These are phyloP conservation scores for Nemania bipapillata DNA, from an alignment of 2,329 filamentous ascomycete genomes.

Conservation along the genomic window DNA sequence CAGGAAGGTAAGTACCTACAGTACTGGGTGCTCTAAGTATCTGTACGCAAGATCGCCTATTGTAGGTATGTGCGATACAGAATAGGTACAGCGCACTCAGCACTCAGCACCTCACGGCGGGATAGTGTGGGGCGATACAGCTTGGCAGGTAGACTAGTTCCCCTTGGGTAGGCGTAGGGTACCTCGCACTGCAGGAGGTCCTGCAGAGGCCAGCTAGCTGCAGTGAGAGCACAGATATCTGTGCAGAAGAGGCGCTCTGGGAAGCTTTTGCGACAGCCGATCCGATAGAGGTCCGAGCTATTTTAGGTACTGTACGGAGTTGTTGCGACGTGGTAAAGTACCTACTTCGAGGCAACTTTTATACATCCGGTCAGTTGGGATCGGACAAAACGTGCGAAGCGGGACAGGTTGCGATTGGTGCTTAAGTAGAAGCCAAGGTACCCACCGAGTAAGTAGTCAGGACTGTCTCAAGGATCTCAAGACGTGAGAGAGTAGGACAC, in stretches of 20 bases:
- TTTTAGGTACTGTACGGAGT: constrained; percentile 16
- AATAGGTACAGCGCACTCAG: not conserved
- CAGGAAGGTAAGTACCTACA: constrained; percentile 3
- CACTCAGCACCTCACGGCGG: not conserved
- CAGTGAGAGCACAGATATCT: constrained; percentile 16
- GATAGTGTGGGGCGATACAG: constrained; percentile 4
- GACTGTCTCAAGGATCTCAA: constrained; percentile 16
- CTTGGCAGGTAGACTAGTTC: constrained; percentile 13
- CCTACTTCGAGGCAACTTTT: not conserved
- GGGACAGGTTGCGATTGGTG: constrained; percentile 10
- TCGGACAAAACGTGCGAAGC: constrained; percentile 8
- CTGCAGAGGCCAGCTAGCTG: constrained; percentile 32
- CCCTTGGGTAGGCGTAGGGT: not conserved
- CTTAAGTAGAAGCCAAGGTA: not conserved
- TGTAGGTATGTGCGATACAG: not conserved
- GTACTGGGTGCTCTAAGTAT: too few species aligned
- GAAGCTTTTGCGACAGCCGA: constrained; percentile 13
- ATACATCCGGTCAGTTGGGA: constrained; percentile 19
- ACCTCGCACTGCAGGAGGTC: constrained; percentile 28
- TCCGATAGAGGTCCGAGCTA: constrained; percentile 19
- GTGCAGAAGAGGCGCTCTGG: constrained; percentile 17
- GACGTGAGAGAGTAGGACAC: not conserved
- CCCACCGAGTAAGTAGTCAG: not conserved
- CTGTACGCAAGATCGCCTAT: not conserved
- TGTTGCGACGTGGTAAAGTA: not conserved